Conservation (phyloP, 805 yeast genomes). For the Candida stauntonica region DNA sequence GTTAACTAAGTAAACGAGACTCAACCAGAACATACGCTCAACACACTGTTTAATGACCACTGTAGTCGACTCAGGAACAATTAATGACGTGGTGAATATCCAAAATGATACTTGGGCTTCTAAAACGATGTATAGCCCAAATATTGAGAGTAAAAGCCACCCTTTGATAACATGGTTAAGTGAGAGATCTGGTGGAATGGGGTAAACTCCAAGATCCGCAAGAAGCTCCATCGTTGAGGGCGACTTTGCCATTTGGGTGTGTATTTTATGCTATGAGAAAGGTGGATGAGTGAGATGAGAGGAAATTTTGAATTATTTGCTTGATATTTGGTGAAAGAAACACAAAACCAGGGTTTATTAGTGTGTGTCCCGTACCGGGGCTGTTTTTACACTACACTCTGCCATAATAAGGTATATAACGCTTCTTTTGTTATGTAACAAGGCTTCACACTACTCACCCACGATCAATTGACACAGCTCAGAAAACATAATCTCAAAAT, state of each 20-base stretch:
- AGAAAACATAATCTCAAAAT: no score
- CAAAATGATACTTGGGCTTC: slow-evolving; percentile 11
- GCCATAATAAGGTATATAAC: no score
- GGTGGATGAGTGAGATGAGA: no score
- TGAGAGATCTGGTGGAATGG: slow-evolving; percentile 19
- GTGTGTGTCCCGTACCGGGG: not conserved
- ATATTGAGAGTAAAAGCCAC: slow-evolving; percentile 16
- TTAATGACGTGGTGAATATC: slow-evolving; percentile 1
- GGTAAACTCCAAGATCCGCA: slow-evolving; percentile 20
- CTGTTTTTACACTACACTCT: no score
- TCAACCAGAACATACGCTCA: slow-evolving; percentile 18
- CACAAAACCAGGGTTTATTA: not conserved
- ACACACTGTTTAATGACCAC: not conserved
- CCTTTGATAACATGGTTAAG: slow-evolving; percentile 18
- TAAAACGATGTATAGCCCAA: slow-evolving; percentile 8
- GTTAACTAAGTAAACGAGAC: slow-evolving; percentile 19
- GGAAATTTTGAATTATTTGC: no score
- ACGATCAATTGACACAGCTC: no score
- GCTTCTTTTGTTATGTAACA: no score
- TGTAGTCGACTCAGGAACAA: slow-evolving; percentile 6
- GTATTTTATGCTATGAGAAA: no score
- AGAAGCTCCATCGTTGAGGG: slow-evolving; percentile 14
- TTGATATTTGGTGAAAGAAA: no score
- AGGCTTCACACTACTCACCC: no score
- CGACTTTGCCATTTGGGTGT: slow-evolving; percentile 6